These are phyloP conservation scores for Arctium lappa DNA, from an alignment of 129 eudicot genomes.

Conservation along the genomic window DNA sequence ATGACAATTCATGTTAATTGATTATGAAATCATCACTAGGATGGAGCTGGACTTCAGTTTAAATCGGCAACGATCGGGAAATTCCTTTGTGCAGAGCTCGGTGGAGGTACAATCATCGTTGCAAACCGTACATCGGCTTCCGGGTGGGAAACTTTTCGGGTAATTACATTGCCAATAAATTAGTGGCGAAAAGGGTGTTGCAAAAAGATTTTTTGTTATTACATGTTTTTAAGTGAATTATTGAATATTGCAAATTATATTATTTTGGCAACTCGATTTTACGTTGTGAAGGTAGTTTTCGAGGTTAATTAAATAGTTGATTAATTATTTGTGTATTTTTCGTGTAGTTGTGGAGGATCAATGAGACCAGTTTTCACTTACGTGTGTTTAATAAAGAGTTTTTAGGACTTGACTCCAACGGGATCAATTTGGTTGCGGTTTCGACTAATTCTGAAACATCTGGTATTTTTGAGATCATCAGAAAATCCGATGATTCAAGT, in stretches of 20 bases:
- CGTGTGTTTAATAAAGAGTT: constrained; percentile 62
- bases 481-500: constrained; percentile 35
- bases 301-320: background rate
- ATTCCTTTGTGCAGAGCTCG: constrained; percentile 63
- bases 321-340: background rate
- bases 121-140: constrained; percentile 69
- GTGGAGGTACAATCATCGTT: constrained; percentile 69
- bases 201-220: background rate
- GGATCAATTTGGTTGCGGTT: constrained; percentile 27
- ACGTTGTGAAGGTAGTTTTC: background rate
- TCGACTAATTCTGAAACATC: constrained; percentile 34
- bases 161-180: constrained; percentile 11
- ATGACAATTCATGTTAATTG: background rate
- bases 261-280: background rate
- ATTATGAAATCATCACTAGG: constrained; percentile 29
- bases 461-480: constrained; percentile 48
- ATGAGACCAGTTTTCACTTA: constrained; percentile 43
- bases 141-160: constrained; percentile 76
- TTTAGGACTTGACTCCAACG: constrained; percentile 37
- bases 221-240: background rate
- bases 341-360: constrained; percentile 66
- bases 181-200: background rate
- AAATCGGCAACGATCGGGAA: constrained; percentile 52
- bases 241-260: background rate
- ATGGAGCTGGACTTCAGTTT: constrained; percentile 64